These are phyloP conservation scores for Botrytis fragariae DNA, from an alignment of 2,329 filamentous ascomycete genomes.

Conservation along the genomic window DNA sequence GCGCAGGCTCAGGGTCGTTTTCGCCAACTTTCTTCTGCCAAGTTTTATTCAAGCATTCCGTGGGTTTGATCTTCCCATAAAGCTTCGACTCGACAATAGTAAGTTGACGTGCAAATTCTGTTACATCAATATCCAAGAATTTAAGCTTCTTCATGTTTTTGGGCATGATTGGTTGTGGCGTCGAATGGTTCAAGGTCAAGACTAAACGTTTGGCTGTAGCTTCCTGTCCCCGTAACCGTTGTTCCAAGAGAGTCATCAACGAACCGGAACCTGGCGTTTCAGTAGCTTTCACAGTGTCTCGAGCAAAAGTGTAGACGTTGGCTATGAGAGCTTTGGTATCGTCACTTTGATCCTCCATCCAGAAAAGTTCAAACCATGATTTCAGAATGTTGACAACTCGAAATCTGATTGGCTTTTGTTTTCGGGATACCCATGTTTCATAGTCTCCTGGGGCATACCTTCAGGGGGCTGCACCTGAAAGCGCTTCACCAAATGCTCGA, in stretches of 20 bases:
- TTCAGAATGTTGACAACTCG: conserved; percentile 97
- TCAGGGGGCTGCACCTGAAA: conserved; percentile 92
- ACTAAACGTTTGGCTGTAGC: conserved; percentile 82
- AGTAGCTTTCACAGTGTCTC: conserved; percentile 87
- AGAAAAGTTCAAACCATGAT: conserved; percentile 97
- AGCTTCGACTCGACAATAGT: conserved; percentile 95
- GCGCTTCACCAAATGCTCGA: conserved; percentile 85
- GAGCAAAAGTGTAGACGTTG: conserved; percentile 85
- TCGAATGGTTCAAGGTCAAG: conserved; percentile 77
- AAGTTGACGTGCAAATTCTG: conserved; percentile 94
- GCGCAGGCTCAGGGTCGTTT: conserved; percentile 78
- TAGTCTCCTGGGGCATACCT: conserved; percentile 74
- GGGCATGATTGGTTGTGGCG: conserved; percentile 85
- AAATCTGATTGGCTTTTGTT: conserved; percentile 94
- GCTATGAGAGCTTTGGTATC: conserved; percentile 81
- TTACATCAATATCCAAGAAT: conserved; percentile 93
- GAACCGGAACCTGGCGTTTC: conserved; percentile 86
- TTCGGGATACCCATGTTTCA: conserved; percentile 85
- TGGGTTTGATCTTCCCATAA: conserved; percentile 93
- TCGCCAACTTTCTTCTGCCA: conserved; percentile 95
- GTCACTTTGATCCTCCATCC: conserved; percentile 93
- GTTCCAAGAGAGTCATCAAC: conserved; percentile 82
- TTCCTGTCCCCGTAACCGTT: conserved; percentile 84
- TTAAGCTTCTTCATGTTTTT: conserved; percentile 99
- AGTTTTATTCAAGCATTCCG: conserved; percentile 95